Evolutionary conservation across 2,329 filamentous ascomycete genomes (phyloP).

Genomic region (Rutstroemia sp.): DNA sequence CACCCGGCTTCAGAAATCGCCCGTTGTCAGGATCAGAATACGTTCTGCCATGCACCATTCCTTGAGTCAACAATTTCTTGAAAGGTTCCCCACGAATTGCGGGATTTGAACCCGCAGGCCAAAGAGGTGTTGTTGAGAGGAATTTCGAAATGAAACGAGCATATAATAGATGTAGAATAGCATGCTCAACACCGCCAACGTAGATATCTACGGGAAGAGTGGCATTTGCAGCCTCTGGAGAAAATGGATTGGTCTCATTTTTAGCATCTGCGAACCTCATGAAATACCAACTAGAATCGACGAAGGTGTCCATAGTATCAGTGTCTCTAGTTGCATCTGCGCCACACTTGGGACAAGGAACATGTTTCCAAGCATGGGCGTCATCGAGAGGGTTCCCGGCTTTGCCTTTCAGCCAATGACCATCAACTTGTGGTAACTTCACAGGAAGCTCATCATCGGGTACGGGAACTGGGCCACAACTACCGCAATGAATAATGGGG

Average conservation of each 20-base stretch:
- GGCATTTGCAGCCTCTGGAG: conserved; percentile 45
- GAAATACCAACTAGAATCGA: conserved; percentile 93
- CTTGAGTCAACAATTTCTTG: conserved; percentile 74
- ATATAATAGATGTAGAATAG: conserved; percentile 83
- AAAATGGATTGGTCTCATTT: conserved; percentile 56
- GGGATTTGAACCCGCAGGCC: conserved; percentile 36
- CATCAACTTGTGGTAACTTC: conserved; percentile 59
- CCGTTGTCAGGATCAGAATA: conserved; percentile 68
- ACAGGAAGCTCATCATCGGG: conserved; percentile 72
- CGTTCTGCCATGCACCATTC: conserved; percentile 89
- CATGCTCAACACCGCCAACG: conserved; percentile 82
- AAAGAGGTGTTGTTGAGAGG: conserved; percentile 49
- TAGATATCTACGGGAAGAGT: conserved; percentile 79
- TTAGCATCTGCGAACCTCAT: conserved; percentile 69
- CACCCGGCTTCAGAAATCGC: conserved; percentile 67
- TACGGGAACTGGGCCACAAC: conserved; percentile 73
- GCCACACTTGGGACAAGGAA: conserved; percentile 66
- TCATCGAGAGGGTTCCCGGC: conserved; percentile 71
- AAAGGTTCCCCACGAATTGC: conserved; percentile 62
- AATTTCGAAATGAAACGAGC: conserved; percentile 89
- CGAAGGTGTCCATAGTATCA: conserved; percentile 95
- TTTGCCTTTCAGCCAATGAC: conserved; percentile 60
- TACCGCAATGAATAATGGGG: conserved; percentile 73
- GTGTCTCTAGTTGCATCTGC: conserved; percentile 71
- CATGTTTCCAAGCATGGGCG: conserved; percentile 66